Percentiles rank a stretch among this genome's conserved stretches.
Evolutionary conservation across 2,329 filamentous ascomycete genomes (phyloP).

Genomic region (Graphiopsis chlorocephala): DNA sequence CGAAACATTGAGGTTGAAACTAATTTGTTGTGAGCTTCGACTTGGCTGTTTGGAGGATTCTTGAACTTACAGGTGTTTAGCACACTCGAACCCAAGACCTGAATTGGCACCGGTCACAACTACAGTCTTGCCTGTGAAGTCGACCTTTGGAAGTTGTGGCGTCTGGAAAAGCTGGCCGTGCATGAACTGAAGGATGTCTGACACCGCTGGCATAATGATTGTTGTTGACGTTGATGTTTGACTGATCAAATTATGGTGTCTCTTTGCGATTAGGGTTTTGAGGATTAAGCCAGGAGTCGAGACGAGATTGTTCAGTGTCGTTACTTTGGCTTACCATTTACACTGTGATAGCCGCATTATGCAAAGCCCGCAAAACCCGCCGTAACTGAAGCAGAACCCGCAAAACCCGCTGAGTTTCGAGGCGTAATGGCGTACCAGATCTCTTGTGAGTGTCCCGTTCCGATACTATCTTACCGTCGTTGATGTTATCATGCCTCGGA

Average conservation of each 20-base stretch:
- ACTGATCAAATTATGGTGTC: not conserved
- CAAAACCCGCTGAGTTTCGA: not conserved
- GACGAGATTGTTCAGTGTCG: not conserved
- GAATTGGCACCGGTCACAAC: conserved; percentile 48
- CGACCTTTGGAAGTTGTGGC: conserved; percentile 13
- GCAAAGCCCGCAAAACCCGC: not conserved
- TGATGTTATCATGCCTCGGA: not conserved
- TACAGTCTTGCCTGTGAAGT: conserved; percentile 28
- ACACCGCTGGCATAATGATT: conserved; percentile 18
- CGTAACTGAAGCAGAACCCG: not conserved
- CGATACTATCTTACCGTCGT: not conserved
- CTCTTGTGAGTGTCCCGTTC: not conserved
- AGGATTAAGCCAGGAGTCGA: not conserved
- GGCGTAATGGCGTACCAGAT: not conserved
- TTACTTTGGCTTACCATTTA: not conserved
- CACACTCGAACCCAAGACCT: conserved; percentile 44
- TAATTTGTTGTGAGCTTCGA: conserved; percentile 10
- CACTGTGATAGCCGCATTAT: not conserved
- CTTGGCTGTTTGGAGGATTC: conserved; percentile 9
- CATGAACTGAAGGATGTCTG: conserved; percentile 21
- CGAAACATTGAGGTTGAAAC: conserved; percentile 33
- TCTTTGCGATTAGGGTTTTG: not conserved
- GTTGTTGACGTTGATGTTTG: not conserved
- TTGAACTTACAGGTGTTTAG: conserved; percentile 34
- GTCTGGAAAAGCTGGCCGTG: conserved; percentile 19